Conservation (phyloP, 352 stramenopile species). For the Phytophthora sojae region DNA sequence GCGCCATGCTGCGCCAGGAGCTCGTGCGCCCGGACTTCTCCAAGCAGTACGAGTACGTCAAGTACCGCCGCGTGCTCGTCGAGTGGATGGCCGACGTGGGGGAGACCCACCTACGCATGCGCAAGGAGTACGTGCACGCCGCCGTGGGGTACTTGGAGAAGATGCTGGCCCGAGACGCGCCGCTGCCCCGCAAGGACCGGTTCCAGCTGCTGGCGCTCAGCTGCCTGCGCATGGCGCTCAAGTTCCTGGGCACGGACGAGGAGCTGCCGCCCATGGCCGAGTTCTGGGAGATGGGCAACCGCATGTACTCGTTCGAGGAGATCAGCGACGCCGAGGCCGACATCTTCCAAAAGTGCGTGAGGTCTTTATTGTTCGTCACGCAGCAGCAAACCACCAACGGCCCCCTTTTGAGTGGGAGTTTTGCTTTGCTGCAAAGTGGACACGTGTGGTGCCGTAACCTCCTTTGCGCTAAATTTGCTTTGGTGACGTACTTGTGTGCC, state of each 20-base stretch:
- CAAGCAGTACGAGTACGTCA: slow-evolving; percentile 83
- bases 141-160: slow-evolving; percentile 87
- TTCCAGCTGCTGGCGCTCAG: slow-evolving; percentile 87
- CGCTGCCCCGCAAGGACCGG: slow-evolving; percentile 71
- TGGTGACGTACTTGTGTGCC: slow-evolving; percentile 22
- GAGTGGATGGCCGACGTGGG: slow-evolving; percentile 90
- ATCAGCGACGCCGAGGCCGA: slow-evolving; percentile 81
- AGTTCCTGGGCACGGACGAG: slow-evolving; percentile 81
- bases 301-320: slow-evolving; percentile 85
- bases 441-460: not conserved
- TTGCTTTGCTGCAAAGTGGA: not conserved
- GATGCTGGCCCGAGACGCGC: slow-evolving; percentile 49
- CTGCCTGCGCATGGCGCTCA: slow-evolving; percentile 83
- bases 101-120: slow-evolving; percentile 82
- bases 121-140: slow-evolving; percentile 82
- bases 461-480: slow-evolving; percentile 33
- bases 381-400: slow-evolving; percentile 1
- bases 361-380: slow-evolving; percentile 20
- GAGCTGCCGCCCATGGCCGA: slow-evolving; percentile 83
- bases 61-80: slow-evolving; percentile 83
- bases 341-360: slow-evolving; percentile 51
- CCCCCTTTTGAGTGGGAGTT: slow-evolving; percentile 20
- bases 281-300: slow-evolving; percentile 89
- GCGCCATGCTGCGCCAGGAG: slow-evolving; percentile 82
- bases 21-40: slow-evolving; percentile 73